Base-by-base conservation (phyloP, 345 rosid genomes). In the Lepidium africanum region DNA sequence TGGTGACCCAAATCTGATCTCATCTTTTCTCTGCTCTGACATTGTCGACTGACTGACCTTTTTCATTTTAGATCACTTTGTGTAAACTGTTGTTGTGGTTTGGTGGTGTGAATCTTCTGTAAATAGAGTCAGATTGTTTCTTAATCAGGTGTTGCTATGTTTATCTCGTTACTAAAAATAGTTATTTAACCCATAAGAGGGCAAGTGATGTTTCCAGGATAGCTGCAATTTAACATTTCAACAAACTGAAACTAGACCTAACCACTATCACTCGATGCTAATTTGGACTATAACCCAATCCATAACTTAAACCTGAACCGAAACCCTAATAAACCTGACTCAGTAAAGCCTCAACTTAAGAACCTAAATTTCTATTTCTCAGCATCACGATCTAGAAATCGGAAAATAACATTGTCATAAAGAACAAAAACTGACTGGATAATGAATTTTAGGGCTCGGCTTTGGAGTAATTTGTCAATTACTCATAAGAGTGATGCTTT, bases 1-100 rank as follows among this genome's bases (percentile, higher is more conserved):
- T 77, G 74, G 71, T 67, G 78, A 71, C 19, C 71, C 80, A 35
- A 38, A 78, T 33, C 74, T 69, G 2, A 62, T 75, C 59, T 69
- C 78, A 7, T 68, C 74, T 39, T 60, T 73, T 39, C 55, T 51
- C 15, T 59, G 3, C 48, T 52, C 55, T 37, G 15, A 61, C 14
- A 2, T 67, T 59, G 32, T 48, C 58, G 66, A 69, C 6, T 27
- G 32, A 27, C 32, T 51, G 56, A 61, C 43, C 1, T 13, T 48
- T 3, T 57, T 58, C 12, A 37, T 45, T 10, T 3, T 0, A 10
- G 1, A 19, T 49, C 12, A 9, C 54, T 30, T 41, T 66, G 62
- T 50, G 49, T n/a, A 33, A 66, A 58, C 11, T 41, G 17, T 15
- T 33, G 19, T 39, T 32, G 59, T 65, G 63, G 63, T 52, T 55